Evolutionary conservation across 1,284 basidiomycete genomes (phyloP).

Genomic region (Moniliophthora roreri): DNA sequence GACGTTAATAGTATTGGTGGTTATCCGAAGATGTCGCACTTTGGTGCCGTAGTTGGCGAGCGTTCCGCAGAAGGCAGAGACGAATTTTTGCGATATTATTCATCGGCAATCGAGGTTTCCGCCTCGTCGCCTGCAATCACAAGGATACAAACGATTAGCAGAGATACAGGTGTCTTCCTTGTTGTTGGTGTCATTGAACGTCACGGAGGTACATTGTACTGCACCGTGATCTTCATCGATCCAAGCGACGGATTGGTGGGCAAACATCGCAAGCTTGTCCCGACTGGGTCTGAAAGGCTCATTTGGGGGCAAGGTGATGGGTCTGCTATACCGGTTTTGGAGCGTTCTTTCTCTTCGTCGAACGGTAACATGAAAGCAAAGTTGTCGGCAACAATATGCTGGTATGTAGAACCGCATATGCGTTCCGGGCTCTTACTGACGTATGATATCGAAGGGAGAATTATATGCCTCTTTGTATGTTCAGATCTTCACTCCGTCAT

Average conservation of each 20-base stretch:
- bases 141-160: constrained; percentile 52
- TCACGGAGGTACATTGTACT: constrained; percentile 67
- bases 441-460: constrained; percentile 56
- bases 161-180: constrained; percentile 53
- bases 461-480: constrained; percentile 69
- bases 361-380: constrained; percentile 41
- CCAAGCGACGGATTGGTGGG: constrained; percentile 56
- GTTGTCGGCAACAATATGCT: constrained; percentile 67
- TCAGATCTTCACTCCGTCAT: neutral
- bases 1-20: constrained; percentile 51
- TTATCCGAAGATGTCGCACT: constrained; percentile 64
- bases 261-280: constrained; percentile 74
- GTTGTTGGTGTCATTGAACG: constrained; percentile 72
- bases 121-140: constrained; percentile 40
- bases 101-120: constrained; percentile 57
- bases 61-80: constrained; percentile 55
- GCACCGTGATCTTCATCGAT: constrained; percentile 66
- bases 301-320: constrained; percentile 69
- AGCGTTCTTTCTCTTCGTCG: constrained; percentile 29
- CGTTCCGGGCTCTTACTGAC: neutral
- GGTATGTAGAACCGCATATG: constrained; percentile 38
- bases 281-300: constrained; percentile 67
- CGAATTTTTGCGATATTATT: constrained; percentile 58
- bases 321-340: constrained; percentile 46
- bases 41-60: constrained; percentile 57